Percentiles rank a stretch among this genome's conserved stretches.
phyloP scores from a whole-genome alignment of 2,329 filamentous ascomycete species.

The Ophiostoma ips region DNA sequence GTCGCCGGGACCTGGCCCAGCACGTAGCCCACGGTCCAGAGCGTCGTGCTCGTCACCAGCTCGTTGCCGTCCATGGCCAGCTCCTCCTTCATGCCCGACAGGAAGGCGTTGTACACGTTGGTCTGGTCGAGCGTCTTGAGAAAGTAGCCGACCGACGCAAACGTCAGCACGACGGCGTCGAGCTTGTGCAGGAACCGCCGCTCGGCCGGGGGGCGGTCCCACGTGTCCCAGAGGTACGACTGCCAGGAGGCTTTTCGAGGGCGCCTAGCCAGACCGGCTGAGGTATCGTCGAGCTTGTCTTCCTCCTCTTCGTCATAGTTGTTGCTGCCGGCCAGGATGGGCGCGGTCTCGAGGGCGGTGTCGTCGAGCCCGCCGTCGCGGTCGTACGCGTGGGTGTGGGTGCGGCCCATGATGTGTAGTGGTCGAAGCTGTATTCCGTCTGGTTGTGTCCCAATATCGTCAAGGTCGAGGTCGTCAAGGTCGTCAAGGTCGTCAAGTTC shows the following conservation, averaged over 20 bases:
- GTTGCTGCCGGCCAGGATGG: background rate
- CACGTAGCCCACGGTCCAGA: constrained; percentile 47
- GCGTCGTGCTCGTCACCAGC: constrained; percentile 33
- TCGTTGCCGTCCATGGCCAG: constrained; percentile 37
- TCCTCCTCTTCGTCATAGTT: background rate
- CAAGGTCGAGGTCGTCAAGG: background rate
- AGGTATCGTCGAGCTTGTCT: background rate
- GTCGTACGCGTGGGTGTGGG: background rate
- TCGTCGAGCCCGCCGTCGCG: background rate
- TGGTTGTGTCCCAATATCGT: background rate
- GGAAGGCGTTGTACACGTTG: constrained; percentile 24
- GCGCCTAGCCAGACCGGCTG: background rate
- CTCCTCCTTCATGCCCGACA: constrained; percentile 35
- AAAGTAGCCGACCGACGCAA: constrained; percentile 20
- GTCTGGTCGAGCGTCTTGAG: constrained; percentile 3
- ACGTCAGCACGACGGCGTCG: constrained; percentile 24
- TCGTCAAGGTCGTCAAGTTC: background rate
- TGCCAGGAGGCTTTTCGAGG: background rate
- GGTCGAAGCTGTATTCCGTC: background rate
- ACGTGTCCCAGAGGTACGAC: background rate
- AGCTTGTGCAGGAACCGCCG: constrained; percentile 21
- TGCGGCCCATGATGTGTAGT: background rate
- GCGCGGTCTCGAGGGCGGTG: background rate
- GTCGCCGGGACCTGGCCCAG: constrained; percentile 26
- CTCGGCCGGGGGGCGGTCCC: constrained; percentile 16